Percentiles rank a stretch among this genome's conserved stretches.
phyloP scores from a whole-genome alignment of 1,284 basidiomycete species.

The Stereum hirsutum region DNA sequence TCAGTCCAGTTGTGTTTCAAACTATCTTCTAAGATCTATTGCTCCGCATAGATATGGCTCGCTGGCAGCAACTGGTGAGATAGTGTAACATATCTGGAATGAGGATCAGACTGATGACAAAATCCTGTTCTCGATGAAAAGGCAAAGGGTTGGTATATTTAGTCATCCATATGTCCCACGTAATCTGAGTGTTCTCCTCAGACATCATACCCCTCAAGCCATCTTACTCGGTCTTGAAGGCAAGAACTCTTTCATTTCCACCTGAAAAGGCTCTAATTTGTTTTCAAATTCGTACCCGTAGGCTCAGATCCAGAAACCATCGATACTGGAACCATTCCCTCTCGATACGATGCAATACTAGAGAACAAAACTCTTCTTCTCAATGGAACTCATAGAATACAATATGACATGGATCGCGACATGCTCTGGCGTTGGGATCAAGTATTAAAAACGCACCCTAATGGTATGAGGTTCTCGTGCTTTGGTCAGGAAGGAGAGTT shows the following conservation, averaged over 20 bases:
- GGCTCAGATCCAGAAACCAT: conserved; percentile 81
- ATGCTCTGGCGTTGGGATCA: conserved; percentile 89
- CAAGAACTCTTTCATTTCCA: conserved; percentile 15
- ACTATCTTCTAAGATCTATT: too few species aligned
- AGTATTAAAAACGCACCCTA: conserved; percentile 74
- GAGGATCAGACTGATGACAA: not conserved
- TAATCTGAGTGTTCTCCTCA: conserved; percentile 19
- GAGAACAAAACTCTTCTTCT: conserved; percentile 59
- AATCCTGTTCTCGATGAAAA: conserved; percentile 21
- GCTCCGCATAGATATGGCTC: conserved; percentile 53
- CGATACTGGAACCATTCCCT: conserved; percentile 70
- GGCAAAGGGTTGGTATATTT: conserved; percentile 66
- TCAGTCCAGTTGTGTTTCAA: not conserved
- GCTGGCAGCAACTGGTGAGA: conserved; percentile 64
- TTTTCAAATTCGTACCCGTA: conserved; percentile 13
- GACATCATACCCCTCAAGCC: conserved; percentile 92
- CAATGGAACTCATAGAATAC: conserved; percentile 66
- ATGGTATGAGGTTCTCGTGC: conserved; percentile 88
- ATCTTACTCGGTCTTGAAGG: conserved; percentile 88
- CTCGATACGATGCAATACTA: conserved; percentile 66
- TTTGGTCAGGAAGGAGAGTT: conserved; percentile 78
- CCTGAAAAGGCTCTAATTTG: not conserved
- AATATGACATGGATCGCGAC: conserved; percentile 82
- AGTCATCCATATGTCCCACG: conserved; percentile 3
- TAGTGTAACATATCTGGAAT: not conserved